Base-by-base conservation (phyloP, 2,329 filamentous ascomycete species). In the Diplodia scrobiculata region DNA sequence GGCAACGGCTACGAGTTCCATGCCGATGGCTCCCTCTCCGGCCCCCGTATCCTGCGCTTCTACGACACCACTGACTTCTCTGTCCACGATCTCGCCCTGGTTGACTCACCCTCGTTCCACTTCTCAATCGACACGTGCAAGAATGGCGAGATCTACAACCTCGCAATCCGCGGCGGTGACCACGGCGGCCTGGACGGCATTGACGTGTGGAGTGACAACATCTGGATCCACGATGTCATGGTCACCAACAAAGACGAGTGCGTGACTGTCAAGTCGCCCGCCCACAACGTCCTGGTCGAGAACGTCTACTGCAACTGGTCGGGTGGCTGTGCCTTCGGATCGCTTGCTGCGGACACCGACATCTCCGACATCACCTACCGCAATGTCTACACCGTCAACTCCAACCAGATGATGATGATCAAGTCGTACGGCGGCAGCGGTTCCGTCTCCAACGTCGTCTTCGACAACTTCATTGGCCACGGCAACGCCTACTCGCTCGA, bases 211-310 rank as follows among this genome's bases (percentile, higher is more conserved):
- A 79, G 80, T 13, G 79, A 73, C 52, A 86, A 87, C 69, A 81
- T 86, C 63, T 84, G 82, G 81, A 76, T 86, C 55, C 85, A 87
- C 70, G 85, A 87, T 71, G 74, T 87, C 51, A 83, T 83, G 76
- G 84, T 87, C 5, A 86, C 85, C 27, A 87, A 87, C 79, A 86
- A 85, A 73, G 84, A 87, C 70, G 85, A 87, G 71, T 86, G 84
- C 71, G 83, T 86, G 0, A 86, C 84, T 1, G 82, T 86, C 67
- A 86, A 84, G 74, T 74, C 75, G 70, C 81, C 82, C 1, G 77
- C 83, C 2, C 77, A 80, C 63, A 81, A 86, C 72, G 81, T 87
- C 45, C 77, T 86, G n/a, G 74, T 87, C 45, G 85, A 88, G 70
- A 84, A 82, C 68, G 80, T 87, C 67, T 85, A 85, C 76, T 87